phyloP scores from a whole-genome alignment of 2,329 filamentous ascomycete species.

The Microsporum ferrugineum region DNA sequence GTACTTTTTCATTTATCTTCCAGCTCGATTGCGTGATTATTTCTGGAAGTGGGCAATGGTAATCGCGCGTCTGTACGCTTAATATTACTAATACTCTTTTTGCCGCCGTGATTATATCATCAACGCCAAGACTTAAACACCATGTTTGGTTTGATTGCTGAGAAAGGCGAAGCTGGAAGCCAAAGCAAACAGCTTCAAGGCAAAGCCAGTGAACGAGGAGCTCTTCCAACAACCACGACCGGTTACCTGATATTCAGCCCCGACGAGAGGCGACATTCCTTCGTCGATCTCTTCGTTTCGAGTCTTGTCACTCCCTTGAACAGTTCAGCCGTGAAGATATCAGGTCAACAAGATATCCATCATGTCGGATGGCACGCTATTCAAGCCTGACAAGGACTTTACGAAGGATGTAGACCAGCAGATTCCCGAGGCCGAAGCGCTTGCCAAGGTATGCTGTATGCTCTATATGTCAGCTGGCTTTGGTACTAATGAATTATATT shows the following conservation, averaged over 20 bases:
- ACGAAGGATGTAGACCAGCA: constrained; percentile 88
- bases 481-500: constrained; percentile 11
- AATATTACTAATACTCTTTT: background rate
- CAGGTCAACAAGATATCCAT: constrained; percentile 20
- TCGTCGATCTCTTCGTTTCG: background rate
- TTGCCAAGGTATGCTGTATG: constrained; percentile 58
- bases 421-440: constrained; percentile 78
- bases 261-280: background rate
- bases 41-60: background rate
- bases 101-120: background rate
- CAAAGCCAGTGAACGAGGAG: background rate
- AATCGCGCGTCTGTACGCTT: background rate
- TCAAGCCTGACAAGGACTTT: constrained; percentile 98
- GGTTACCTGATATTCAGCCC: background rate
- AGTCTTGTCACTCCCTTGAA: background rate
- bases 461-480: background rate
- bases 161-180: background rate
- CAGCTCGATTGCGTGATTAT: constrained; percentile 1
- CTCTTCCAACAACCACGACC: background rate
- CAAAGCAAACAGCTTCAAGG: background rate
- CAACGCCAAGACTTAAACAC: background rate
- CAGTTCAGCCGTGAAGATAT: background rate
- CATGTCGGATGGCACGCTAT: constrained; percentile 67
- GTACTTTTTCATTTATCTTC: background rate
- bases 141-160: background rate